Conservation (phyloP, 2,329 filamentous ascomycete species). For the Talaromyces sp. region DNA sequence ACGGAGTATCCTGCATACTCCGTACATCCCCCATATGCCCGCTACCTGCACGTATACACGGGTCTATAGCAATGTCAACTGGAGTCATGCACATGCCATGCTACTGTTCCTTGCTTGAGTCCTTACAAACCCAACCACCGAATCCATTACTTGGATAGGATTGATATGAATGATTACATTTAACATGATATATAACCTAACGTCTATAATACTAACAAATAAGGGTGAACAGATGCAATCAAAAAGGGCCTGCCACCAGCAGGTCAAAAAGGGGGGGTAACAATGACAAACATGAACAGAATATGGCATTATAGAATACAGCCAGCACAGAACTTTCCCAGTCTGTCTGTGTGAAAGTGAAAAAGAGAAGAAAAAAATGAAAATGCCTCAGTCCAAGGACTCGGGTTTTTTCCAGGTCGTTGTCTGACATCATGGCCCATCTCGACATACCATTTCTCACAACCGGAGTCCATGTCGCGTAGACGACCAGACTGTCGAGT, state of each 20-base stretch:
- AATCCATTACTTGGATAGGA: background rate
- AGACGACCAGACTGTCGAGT: slow-evolving; percentile 17
- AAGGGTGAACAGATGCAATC: slow-evolving; percentile 16
- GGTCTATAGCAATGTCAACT: slow-evolving; percentile 2
- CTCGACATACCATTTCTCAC: slow-evolving; percentile 10
- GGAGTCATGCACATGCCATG: slow-evolving; percentile 2
- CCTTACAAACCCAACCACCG: slow-evolving; percentile 6
- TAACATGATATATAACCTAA: slow-evolving; percentile 18
- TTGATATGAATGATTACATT: slow-evolving; percentile 26
- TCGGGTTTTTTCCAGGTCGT: background rate
- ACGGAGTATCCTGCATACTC: background rate
- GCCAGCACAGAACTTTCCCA: slow-evolving; percentile 16
- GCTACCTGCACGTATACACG: background rate
- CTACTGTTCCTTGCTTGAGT: slow-evolving; percentile 1
- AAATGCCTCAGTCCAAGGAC: slow-evolving; percentile 4
- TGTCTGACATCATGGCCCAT: slow-evolving; percentile 6
- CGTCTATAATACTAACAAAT: slow-evolving; percentile 25
- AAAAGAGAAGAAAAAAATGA: slow-evolving; percentile 15
- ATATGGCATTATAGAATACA: slow-evolving; percentile 32
- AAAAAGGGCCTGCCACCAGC: slow-evolving; percentile 24
- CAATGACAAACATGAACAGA: slow-evolving; percentile 32
- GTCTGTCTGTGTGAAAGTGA: slow-evolving; percentile 15
- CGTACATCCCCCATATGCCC: background rate
- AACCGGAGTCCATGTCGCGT: slow-evolving; percentile 24
- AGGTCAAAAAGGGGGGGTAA: slow-evolving; percentile 20